Base-by-base conservation (phyloP, 768 basidiomycete species). In the Rhodosporidiobolus sp. region DNA sequence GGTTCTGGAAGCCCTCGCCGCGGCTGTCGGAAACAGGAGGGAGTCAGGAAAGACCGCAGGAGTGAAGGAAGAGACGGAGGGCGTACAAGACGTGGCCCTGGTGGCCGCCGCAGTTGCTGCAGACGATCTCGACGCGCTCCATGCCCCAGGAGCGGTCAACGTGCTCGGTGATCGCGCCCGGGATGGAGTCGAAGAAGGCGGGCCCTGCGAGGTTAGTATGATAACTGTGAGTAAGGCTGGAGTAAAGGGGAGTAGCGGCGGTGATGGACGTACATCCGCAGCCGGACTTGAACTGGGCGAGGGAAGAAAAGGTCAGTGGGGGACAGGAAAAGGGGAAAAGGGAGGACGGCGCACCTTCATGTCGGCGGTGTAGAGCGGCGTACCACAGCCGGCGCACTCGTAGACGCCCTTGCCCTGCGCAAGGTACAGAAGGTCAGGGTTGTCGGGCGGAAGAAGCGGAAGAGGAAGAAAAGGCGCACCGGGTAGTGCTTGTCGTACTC, bases 151-250 rank as follows among this genome's bases (percentile, higher is more conserved):
- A 72, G 20, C n/a, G 28, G 64, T 78, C 78, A 11, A 48, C 53
- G 63, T 77, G 70, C 43, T 69, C 46, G 16, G 38, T 62, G 32
- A 78, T 60, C 0, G 67, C 70, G 30, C 78, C 78, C 1, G 78
- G 78, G 54, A 78, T 77, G 34, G 74, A 67, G 55, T 76, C 77
- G 63, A 77, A 78, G 68, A 77, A 78, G 11, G 77, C 77, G 30
- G 77, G 77, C 77, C 76, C 69, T 75, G 66, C 17, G 43, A 22
- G 16, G 9, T 52, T 20, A 32, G 22, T 24, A 14, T 3, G 5
- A 2, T 8, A 11, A 26, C 24, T 6, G 3, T 52, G 5, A 4
- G 1, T 2, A 34, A 46, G 7, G 22, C 11, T 1, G 2, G 59
- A 28, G 50, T 22, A 53, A 20, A n/a, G 43, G n/a, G 45, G 38